Evolutionary conservation across 139 green algal species (phyloP).

Genomic region (Haematococcus lacustris): DNA sequence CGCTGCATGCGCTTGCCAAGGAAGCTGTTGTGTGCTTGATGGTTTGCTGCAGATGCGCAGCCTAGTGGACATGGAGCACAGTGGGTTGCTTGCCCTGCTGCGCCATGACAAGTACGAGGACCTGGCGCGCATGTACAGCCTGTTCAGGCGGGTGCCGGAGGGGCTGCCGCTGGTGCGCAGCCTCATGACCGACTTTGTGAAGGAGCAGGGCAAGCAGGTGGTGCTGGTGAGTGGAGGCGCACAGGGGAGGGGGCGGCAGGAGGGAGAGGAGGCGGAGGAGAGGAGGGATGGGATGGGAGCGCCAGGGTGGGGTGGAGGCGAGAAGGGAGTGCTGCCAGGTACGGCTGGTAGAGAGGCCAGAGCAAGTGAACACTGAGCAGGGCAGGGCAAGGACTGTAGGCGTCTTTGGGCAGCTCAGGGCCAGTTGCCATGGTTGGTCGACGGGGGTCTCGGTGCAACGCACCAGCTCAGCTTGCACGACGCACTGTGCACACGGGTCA

Average conservation of each 20-base stretch:
- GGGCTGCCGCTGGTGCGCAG: constrained; percentile 60
- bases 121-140: constrained; percentile 82
- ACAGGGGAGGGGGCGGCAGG: neutral
- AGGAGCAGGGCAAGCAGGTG: constrained; percentile 56
- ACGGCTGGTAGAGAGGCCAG: too few relatives aligned
- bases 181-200: constrained; percentile 60
- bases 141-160: constrained; percentile 73
- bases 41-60: constrained; percentile 55
- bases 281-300: too few relatives aligned
- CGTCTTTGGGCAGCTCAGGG: too few relatives aligned
- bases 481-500: too few relatives aligned
- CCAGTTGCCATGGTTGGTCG: too few relatives aligned
- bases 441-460: too few relatives aligned
- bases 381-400: too few relatives aligned
- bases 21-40: neutral
- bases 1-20: too few relatives aligned
- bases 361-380: too few relatives aligned
- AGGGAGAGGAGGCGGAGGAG: neutral
- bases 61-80: constrained; percentile 91
- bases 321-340: too few relatives aligned
- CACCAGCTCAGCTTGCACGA: too few relatives aligned
- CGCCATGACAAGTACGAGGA: constrained; percentile 72
- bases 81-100: constrained; percentile 78
- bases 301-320: too few relatives aligned
- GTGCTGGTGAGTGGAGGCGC: constrained; percentile 13